phyloP scores from a whole-genome alignment of 164 flowering plant species.

The Chimonanthus salicifolius region DNA sequence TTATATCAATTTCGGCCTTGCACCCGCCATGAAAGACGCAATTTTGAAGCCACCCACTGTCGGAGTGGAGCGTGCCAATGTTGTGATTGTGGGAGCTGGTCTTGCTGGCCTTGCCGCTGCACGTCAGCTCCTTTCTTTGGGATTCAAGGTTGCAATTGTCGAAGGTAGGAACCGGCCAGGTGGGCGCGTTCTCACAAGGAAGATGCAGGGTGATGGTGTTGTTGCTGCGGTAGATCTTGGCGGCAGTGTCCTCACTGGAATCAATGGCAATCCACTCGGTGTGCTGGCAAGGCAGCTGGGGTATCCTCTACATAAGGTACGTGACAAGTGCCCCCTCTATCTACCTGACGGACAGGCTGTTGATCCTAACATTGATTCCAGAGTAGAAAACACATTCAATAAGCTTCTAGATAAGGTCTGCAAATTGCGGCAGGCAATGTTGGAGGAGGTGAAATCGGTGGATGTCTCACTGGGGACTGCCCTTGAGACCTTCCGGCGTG shows the following conservation, averaged over 20 bases:
- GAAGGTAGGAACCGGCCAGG: constrained; percentile 89
- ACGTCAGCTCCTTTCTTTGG: constrained; percentile 60
- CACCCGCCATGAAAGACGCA: constrained; percentile 52
- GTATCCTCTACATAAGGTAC: constrained; percentile 90
- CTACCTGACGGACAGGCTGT: constrained; percentile 76
- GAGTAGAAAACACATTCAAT: constrained; percentile 72
- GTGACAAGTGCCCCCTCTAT: constrained; percentile 92
- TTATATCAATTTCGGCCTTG: constrained; percentile 82
- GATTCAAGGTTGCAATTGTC: constrained; percentile 77
- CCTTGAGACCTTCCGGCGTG: constrained; percentile 73
- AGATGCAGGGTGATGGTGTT: constrained; percentile 57
- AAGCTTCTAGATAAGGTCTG: constrained; percentile 85
- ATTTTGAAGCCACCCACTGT: constrained; percentile 20
- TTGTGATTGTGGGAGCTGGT: constrained; percentile 84
- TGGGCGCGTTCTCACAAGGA: constrained; percentile 72
- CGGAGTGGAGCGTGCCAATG: constrained; percentile 34
- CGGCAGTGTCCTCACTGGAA: constrained; percentile 94
- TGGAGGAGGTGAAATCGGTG: constrained; percentile 69
- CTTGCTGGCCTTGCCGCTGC: constrained; percentile 83
- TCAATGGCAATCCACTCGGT: constrained; percentile 95
- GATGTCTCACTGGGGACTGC: constrained; percentile 85
- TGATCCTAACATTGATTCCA: constrained; percentile 71
- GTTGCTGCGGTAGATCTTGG: constrained; percentile 90
- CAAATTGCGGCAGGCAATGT: constrained; percentile 78
- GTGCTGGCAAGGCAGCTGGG: constrained; percentile 89